Percentiles rank a stretch among this genome's conserved stretches.
phyloP scores from a whole-genome alignment of 768 basidiomycete genomes.

The Lentinula boryana region DNA sequence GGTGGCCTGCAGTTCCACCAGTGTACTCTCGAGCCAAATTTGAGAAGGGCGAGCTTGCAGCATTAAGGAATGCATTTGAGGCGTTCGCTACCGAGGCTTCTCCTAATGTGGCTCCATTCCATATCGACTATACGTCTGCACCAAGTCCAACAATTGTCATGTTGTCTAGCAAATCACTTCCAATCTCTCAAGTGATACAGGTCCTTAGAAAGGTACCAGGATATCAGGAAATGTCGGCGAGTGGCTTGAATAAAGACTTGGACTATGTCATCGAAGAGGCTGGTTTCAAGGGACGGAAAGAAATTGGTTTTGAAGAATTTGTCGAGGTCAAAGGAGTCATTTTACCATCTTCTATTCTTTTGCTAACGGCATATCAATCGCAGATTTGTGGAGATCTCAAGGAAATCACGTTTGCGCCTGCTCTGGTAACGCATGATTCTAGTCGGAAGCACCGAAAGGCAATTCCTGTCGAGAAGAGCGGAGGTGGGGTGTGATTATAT shows the following conservation, averaged over 20 bases:
- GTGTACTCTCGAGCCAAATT: slow-evolving; percentile 36
- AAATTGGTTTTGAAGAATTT: slow-evolving; percentile 80
- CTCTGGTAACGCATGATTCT: slow-evolving; percentile 10
- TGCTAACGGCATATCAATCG: background rate
- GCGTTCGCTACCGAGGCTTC: slow-evolving; percentile 17
- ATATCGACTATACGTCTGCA: background rate
- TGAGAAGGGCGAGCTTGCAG: slow-evolving; percentile 37
- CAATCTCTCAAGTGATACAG: slow-evolving; percentile 32
- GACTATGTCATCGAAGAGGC: slow-evolving; percentile 74
- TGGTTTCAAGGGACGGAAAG: slow-evolving; percentile 50
- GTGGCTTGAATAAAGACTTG: slow-evolving; percentile 61
- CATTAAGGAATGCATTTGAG: slow-evolving; percentile 32
- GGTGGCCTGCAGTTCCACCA: background rate
- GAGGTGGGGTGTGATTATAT: slow-evolving; percentile 37
- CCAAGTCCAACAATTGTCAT: background rate
- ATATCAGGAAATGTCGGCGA: slow-evolving; percentile 53
- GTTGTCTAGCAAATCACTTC: slow-evolving; percentile 19
- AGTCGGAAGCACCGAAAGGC: slow-evolving; percentile 24
- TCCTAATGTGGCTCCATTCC: background rate
- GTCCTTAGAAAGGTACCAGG: slow-evolving; percentile 36
- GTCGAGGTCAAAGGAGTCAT: slow-evolving; percentile 58
- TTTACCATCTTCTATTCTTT: slow-evolving; percentile 4
- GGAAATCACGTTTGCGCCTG: slow-evolving; percentile 49
- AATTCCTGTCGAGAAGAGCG: slow-evolving; percentile 52
- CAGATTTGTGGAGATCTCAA: slow-evolving; percentile 73